Conservation (phyloP, 1,284 basidiomycete genomes). For the Somion occarium region DNA sequence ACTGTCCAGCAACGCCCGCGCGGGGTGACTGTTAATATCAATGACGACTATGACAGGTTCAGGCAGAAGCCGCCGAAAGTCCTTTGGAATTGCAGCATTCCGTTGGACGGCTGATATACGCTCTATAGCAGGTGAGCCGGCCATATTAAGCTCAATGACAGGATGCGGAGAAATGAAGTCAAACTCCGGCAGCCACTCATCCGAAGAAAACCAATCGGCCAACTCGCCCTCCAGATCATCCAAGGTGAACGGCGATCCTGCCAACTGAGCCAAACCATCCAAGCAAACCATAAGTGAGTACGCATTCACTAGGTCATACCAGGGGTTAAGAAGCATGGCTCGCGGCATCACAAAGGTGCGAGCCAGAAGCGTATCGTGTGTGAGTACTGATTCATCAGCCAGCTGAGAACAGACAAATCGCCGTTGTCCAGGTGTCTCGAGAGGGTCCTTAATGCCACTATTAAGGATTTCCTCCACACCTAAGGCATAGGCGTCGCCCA, state of each 20-base stretch:
- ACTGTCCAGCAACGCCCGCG: conserved; percentile 27
- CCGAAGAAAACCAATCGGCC: neutral
- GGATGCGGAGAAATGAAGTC: neutral
- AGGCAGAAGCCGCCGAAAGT: conserved; percentile 18
- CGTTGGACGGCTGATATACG: conserved; percentile 7
- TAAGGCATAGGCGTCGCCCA: neutral
- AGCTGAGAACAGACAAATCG: neutral
- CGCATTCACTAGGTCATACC: conserved; percentile 2
- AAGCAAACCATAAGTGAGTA: neutral
- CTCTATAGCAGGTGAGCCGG: neutral
- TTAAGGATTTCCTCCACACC: neutral
- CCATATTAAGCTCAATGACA: conserved; percentile 1
- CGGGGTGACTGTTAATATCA: conserved; percentile 27
- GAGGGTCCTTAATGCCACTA: neutral
- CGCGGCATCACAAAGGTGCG: neutral
- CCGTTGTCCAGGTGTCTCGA: neutral
- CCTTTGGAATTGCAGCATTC: conserved; percentile 1
- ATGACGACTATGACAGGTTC: conserved; percentile 28
- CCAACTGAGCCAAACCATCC: neutral
- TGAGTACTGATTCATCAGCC: neutral
- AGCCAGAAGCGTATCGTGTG: conserved; percentile 5
- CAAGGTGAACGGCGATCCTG: neutral
- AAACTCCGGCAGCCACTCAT: neutral
- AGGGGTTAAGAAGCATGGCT: neutral
- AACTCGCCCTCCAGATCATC: conserved; percentile 3